phyloP scores from a whole-genome alignment of 1,284 basidiomycete genomes.

The Fomitiporia mediterranea region DNA sequence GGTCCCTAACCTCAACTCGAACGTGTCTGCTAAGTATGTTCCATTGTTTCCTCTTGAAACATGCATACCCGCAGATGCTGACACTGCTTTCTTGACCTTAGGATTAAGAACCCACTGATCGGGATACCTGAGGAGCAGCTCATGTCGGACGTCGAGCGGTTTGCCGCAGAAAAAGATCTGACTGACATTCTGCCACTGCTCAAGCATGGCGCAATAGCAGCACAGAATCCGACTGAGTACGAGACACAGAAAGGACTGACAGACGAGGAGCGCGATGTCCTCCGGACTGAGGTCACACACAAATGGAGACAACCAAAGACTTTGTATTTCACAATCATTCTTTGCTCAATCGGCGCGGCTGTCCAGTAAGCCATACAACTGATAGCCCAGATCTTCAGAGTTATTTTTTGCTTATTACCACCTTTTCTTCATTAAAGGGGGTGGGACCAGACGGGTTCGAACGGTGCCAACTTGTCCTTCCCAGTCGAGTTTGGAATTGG shows the following conservation, averaged over 20 bases:
- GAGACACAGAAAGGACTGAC: slow-evolving; percentile 50
- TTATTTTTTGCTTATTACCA: neutral
- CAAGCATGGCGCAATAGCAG: slow-evolving; percentile 60
- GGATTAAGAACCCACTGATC: slow-evolving; percentile 54
- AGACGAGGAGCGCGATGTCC: slow-evolving; percentile 51
- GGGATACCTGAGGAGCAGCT: slow-evolving; percentile 54
- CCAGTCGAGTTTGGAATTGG: slow-evolving; percentile 46
- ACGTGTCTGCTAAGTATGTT: neutral
- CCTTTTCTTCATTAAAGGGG: slow-evolving; percentile 33
- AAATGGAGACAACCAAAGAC: slow-evolving; percentile 56
- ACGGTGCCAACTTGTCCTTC: slow-evolving; percentile 63
- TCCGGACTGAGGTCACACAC: slow-evolving; percentile 57
- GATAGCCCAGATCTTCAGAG: slow-evolving; percentile 60
- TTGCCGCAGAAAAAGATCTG: slow-evolving; percentile 49
- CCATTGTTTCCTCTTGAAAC: neutral
- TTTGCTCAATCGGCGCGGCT: slow-evolving; percentile 57
- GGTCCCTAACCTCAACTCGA: neutral
- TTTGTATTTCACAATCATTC: slow-evolving; percentile 52
- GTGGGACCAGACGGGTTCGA: slow-evolving; percentile 61
- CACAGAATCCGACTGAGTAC: slow-evolving; percentile 52
- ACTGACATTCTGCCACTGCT: slow-evolving; percentile 47
- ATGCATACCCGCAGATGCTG: neutral
- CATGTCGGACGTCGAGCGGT: slow-evolving; percentile 50
- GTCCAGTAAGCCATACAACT: slow-evolving; percentile 60
- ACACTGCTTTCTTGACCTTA: slow-evolving; percentile 23